Conservation (phyloP, 176 grass and related monocot species). For the Hyparrhenia diplandra region DNA sequence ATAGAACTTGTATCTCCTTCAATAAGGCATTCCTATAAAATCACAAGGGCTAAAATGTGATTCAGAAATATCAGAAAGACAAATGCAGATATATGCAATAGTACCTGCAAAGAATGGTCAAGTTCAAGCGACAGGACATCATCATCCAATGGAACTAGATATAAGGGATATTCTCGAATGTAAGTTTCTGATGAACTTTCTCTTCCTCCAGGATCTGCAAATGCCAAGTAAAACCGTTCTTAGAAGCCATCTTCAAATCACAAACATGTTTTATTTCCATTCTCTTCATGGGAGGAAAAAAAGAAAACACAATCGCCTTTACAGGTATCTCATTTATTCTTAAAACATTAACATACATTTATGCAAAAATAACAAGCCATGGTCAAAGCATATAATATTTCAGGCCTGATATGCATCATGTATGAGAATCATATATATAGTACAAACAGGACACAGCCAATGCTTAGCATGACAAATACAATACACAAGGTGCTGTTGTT, state of each 20-base stretch:
- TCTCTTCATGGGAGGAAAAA: neutral
- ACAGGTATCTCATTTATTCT: neutral
- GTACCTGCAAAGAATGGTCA: slow-evolving; percentile 78
- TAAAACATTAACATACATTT: neutral
- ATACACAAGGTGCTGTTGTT: neutral
- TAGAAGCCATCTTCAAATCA: neutral
- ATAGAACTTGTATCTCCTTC: slow-evolving; percentile 94
- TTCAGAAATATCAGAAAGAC: slow-evolving; percentile 9
- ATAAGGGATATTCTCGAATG: slow-evolving; percentile 82
- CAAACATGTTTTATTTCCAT: neutral
- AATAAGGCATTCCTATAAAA: slow-evolving; percentile 74
- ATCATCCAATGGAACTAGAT: slow-evolving; percentile 83
- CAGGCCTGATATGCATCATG: neutral
- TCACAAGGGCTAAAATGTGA: slow-evolving; percentile 17
- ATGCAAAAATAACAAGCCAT: neutral
- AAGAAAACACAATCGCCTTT: neutral
- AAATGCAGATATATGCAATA: neutral
- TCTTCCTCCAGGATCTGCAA: slow-evolving; percentile 87
- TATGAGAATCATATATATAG: neutral
- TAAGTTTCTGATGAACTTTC: slow-evolving; percentile 80
- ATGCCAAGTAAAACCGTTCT: slow-evolving; percentile 12
- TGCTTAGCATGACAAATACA: neutral
- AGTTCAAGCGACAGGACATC: slow-evolving; percentile 96
- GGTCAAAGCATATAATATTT: neutral
- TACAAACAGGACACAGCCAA: neutral